Conservation (phyloP, 352 stramenopile species). For the Saprolegnia parasitica region DNA sequence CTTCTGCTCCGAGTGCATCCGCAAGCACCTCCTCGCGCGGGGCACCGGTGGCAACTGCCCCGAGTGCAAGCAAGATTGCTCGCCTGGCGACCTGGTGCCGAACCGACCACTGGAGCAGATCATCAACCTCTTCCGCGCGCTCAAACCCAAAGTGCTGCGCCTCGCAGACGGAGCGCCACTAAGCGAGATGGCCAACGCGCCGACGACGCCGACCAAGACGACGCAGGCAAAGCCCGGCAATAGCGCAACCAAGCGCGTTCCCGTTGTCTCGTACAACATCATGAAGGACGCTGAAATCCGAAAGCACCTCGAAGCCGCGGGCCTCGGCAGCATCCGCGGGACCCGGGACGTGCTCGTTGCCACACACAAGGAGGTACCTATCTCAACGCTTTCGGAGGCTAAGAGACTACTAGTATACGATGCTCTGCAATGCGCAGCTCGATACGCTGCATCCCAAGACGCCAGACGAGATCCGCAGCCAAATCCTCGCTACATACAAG, state of each 20-base stretch:
- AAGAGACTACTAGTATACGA: constrained; percentile 47
- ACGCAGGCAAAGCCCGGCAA: constrained; percentile 1
- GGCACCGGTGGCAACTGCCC: constrained; percentile 68
- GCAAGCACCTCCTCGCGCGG: constrained; percentile 67
- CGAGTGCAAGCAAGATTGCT: constrained; percentile 70
- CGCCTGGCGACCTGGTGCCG: constrained; percentile 50
- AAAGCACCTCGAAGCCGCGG: constrained; percentile 69
- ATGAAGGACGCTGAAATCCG: constrained; percentile 79
- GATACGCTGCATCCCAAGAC: constrained; percentile 77
- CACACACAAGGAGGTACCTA: constrained; percentile 78
- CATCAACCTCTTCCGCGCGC: constrained; percentile 53
- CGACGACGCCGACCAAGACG: constrained; percentile 9
- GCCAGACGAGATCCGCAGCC: constrained; percentile 47
- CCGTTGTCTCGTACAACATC: constrained; percentile 76
- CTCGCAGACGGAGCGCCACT: constrained; percentile 31
- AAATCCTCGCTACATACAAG: constrained; percentile 67
- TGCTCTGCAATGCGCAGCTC: constrained; percentile 72
- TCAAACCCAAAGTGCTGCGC: constrained; percentile 62
- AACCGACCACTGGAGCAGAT: constrained; percentile 75
- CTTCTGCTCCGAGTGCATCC: constrained; percentile 82
- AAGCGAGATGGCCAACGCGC: constrained; percentile 17
- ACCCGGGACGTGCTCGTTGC: constrained; percentile 83
- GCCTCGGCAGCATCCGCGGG: constrained; percentile 52
- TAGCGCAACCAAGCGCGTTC: constrained; percentile 52
- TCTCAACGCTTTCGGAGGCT: background rate